These are phyloP conservation scores for Debaryomyces sp. DNA, from an alignment of 1,139 yeast genomes.

Conservation along the genomic window DNA sequence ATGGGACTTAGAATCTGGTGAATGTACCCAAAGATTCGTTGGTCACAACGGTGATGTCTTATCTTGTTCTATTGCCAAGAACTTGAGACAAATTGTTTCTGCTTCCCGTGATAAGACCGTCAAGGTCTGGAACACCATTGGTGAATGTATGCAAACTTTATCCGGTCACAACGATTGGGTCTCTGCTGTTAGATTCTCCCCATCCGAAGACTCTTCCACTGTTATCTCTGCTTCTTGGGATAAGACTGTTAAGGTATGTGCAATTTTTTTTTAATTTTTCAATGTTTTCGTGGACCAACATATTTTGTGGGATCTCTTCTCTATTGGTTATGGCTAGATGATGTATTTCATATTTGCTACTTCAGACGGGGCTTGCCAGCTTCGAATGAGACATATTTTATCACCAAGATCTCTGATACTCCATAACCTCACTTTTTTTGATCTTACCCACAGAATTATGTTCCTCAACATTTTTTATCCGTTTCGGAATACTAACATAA, in stretches of 20 bases:
- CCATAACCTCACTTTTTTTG: slow-evolving; percentile 8
- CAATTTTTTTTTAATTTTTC: slow-evolving; percentile 11
- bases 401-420: slow-evolving; percentile 98
- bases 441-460: not conserved
- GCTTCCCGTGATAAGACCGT: slow-evolving; percentile 99
- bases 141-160: slow-evolving; percentile 96
- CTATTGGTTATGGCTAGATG: slow-evolving; percentile 39
- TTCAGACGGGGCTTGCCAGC: slow-evolving; percentile 79
- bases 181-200: slow-evolving; percentile 95
- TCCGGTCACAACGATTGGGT: slow-evolving; percentile 99
- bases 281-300: slow-evolving; percentile 15
- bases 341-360: slow-evolving; percentile 95
- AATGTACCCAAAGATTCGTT: slow-evolving; percentile 91
- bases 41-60: slow-evolving; percentile 98
- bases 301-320: slow-evolving; percentile 9
- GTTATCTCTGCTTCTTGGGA: slow-evolving; percentile 99
- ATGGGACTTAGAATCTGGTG: slow-evolving; percentile 97
- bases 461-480: slow-evolving; percentile 4
- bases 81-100: slow-evolving; percentile 98
- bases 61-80: slow-evolving; percentile 95
- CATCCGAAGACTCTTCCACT: slow-evolving; percentile 70
- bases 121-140: slow-evolving; percentile 99
- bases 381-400: slow-evolving; percentile 93
- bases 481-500: slow-evolving; percentile 23
- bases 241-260: slow-evolving; percentile 97